Evolutionary conservation across 805 yeast species (phyloP), one percentile per base, ranked within the genome.

Genomic region (Metschnikowia amazonensis): DNA sequence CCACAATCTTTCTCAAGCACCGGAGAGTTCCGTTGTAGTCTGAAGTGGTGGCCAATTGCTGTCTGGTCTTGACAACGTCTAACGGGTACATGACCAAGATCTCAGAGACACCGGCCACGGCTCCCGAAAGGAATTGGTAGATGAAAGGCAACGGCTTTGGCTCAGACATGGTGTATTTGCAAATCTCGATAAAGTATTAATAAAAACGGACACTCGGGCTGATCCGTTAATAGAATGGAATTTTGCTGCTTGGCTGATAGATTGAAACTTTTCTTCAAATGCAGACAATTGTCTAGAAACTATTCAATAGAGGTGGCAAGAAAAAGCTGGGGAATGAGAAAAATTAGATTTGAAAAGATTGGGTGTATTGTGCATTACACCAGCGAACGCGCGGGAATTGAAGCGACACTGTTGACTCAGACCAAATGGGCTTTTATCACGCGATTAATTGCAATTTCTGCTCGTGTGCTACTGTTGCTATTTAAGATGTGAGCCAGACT

Each of bases 21-120:
- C 88, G 94, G 48, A 89, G 56, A 62, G 95, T 86, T 59, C 97
- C 96, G 36, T 72, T 73, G 71, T 90, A 90, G 50, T 84, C 86
- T 39, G 80, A 82, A 42, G 77, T 72, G 38, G 65, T 59, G 48
- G 70, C 75, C 60, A 92, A 76, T 69, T 92, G 97, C 71, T 90
- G 90, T 69, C 98, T 80, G 27, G 99, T 92, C 76, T 92, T 92
- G 62, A 94, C 96, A 52, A 94, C 96, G 66, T 92, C 99, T 61
- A 92, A 73, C 36, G 99, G 99, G 64, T 90, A 90, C 97, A 90
- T 89, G 53, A 87, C 89, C 58, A 89, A 74, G 65, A 90, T 86
- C 72, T 94, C 99, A 23, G 97, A 88, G 51, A 94, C 89, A 54
- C 99, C 99, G 51, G 99, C 99, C 60, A 55, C 77, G 62, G 95